Percentiles rank a stretch among this genome's conserved stretches.
Conservation (phyloP, 306 rosid genomes). For the Abrus precatorius region DNA sequence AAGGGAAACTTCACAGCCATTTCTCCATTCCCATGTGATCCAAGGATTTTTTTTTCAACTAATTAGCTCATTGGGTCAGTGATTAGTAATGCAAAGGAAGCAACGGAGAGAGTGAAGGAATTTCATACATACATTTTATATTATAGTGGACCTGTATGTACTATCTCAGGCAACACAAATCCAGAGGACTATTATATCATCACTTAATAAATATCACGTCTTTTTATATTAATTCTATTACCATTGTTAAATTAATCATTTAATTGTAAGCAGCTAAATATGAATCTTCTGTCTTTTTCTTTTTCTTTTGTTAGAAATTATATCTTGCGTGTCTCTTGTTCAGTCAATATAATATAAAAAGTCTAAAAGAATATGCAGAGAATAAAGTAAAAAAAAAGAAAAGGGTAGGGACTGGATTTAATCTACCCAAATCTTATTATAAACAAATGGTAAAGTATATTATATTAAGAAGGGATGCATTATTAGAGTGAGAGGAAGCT, state of each 20-base stretch:
- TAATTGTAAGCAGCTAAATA: constrained; percentile 26
- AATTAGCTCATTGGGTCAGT: constrained; percentile 12
- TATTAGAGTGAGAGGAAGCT: constrained; percentile 57
- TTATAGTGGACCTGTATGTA: constrained; percentile 35
- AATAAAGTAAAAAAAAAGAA: constrained; percentile 48
- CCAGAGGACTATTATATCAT: constrained; percentile 55
- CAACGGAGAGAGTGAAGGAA: not conserved
- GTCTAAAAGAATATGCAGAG: constrained; percentile 44
- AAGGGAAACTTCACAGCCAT: constrained; percentile 37
- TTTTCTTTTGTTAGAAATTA: constrained; percentile 29
- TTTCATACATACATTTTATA: constrained; percentile 30
- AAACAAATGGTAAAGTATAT: not conserved
- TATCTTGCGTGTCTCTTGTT: constrained; percentile 27
- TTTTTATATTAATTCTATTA: constrained; percentile 31
- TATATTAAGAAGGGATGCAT: constrained; percentile 38
- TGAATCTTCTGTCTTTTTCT: constrained; percentile 35
- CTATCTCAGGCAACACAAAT: constrained; percentile 65
- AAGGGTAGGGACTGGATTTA: not conserved
- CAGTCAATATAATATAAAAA: constrained; percentile 43
- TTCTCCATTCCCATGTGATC: constrained; percentile 54
- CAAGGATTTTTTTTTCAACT: constrained; percentile 36
- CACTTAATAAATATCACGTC: constrained; percentile 18
- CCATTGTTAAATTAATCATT: constrained; percentile 38
- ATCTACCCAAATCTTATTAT: constrained; percentile 12
- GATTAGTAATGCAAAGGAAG: not conserved